Base-by-base conservation (phyloP, 768 basidiomycete species). In the Pleurotus pulmonarius region DNA sequence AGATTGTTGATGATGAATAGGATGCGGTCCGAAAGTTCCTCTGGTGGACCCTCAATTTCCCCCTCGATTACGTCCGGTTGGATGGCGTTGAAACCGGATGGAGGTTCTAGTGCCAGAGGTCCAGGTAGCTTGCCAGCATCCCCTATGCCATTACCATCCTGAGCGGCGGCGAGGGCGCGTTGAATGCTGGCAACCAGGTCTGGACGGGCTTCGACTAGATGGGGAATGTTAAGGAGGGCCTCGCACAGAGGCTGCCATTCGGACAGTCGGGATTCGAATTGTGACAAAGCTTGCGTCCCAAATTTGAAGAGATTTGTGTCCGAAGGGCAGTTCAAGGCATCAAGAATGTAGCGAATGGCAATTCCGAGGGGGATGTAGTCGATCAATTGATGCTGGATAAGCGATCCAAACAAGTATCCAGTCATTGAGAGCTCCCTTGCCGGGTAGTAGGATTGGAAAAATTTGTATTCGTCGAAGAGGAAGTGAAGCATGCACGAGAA, bases 401-500 rank as follows among this genome's bases (percentile, higher is more conserved):
- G 83, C 26, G 94, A 94, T 34, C 97, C 97, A 60, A 98, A 98
- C 25, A 99, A 82, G 66, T 93, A 89, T 46, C 92, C 97, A 5
- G 97, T 98, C 86, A 98, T 94, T 52, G 87, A 86, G 46, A 98
- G 81, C 73, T 98, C 94, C 61, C 94, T 90, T 39, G 90, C 80
- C 22, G 97, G 97, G 65, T 94, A 94, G 72, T 89, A 97, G 40
- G 90, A 89, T 67, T 96, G 93, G 84, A 98, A 97, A 79, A 98
- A 99, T 66, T 94, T 95, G 85, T 97, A 97, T 74, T 99, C 97
- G 83, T 98, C 97, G 73, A 99, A 98, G 44, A 99, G 83, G 79
- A 97, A 96, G 75, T 98, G 95, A 49, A 99, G 87, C 87, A 97
- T 97, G 83, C 94, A 98, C n/a, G 94, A 97, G 68, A 98, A 98